Evolutionary conservation across 2,329 filamentous ascomycete species (phyloP).

Genomic region (Juglanconis sp.): DNA sequence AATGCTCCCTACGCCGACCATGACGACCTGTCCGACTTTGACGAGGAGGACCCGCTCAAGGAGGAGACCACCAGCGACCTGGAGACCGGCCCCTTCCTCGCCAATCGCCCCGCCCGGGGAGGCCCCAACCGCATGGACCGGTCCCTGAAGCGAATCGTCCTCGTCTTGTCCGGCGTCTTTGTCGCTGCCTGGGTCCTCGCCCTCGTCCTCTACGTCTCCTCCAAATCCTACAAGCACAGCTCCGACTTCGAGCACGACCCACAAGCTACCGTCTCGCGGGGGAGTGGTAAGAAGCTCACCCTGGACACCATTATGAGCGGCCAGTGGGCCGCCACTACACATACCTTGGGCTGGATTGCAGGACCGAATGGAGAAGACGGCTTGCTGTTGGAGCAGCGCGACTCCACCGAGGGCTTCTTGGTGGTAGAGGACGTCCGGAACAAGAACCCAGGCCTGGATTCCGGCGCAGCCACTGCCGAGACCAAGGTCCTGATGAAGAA

Average conservation of each 20-base stretch:
- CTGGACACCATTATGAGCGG: conserved; percentile 68
- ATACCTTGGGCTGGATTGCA: conserved; percentile 73
- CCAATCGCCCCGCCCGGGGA: conserved; percentile 30
- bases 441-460: conserved; percentile 27
- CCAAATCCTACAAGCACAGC: conserved; percentile 63
- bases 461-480: conserved; percentile 38
- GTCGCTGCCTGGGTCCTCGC: conserved; percentile 67
- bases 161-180: conserved; percentile 59
- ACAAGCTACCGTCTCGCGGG: conserved; percentile 55
- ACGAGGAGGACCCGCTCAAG: conserved; percentile 46
- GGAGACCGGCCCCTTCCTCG: conserved; percentile 54
- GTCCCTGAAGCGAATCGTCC: conserved; percentile 59
- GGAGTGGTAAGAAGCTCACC: conserved; percentile 69
- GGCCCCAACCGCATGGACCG: conserved; percentile 60
- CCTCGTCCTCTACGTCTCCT: conserved; percentile 62
- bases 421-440: conserved; percentile 81
- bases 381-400: conserved; percentile 71
- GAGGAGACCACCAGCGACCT: conserved; percentile 42
- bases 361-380: conserved; percentile 78
- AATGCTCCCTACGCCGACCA: conserved; percentile 23
- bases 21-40: conserved; percentile 33
- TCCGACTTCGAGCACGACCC: conserved; percentile 65
- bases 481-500: conserved; percentile 74
- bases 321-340: conserved; percentile 60
- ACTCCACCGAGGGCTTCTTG: conserved; percentile 66